phyloP scores from a whole-genome alignment of 2,329 filamentous ascomycete species.

The Phoma sp. region DNA sequence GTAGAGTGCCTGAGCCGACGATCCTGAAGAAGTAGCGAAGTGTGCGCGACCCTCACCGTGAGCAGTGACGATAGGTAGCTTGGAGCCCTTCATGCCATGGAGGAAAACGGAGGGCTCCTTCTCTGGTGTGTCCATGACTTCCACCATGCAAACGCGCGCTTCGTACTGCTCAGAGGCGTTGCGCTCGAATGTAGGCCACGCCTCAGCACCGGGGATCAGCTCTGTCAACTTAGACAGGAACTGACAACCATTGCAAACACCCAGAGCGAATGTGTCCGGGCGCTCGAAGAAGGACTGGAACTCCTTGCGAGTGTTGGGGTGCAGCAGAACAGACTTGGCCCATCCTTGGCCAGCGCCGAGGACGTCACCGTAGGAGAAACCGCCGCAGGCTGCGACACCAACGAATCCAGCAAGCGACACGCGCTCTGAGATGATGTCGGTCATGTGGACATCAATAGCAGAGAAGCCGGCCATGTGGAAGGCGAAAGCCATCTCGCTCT shows the following conservation, averaged over 20 bases:
- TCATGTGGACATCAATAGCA: slow-evolving; percentile 95
- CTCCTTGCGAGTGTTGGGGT: slow-evolving; percentile 74
- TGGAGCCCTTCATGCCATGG: slow-evolving; percentile 82
- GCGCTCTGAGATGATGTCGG: slow-evolving; percentile 79
- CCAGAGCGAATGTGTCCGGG: slow-evolving; percentile 87
- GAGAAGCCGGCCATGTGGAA: slow-evolving; percentile 92
- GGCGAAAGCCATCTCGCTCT: slow-evolving; percentile 97
- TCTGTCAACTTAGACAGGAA: slow-evolving; percentile 85
- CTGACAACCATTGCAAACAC: slow-evolving; percentile 97
- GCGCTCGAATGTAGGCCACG: slow-evolving; percentile 86
- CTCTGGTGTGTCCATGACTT: slow-evolving; percentile 67
- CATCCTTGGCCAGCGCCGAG: slow-evolving; percentile 95
- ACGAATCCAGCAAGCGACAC: slow-evolving; percentile 82
- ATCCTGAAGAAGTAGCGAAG: slow-evolving; percentile 50
- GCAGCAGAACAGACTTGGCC: slow-evolving; percentile 90
- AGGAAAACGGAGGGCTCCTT: slow-evolving; percentile 76
- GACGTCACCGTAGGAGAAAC: slow-evolving; percentile 93
- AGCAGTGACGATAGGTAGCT: slow-evolving; percentile 83
- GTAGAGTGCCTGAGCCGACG: slow-evolving; percentile 58
- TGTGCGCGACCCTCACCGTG: slow-evolving; percentile 88
- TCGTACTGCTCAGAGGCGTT: slow-evolving; percentile 91
- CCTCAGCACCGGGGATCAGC: slow-evolving; percentile 79
- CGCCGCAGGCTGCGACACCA: slow-evolving; percentile 92
- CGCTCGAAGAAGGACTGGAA: slow-evolving; percentile 87
- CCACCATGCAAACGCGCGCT: slow-evolving; percentile 83